These are phyloP conservation scores for Vitis cinerea DNA, from an alignment of 164 flowering plant species.

Conservation along the genomic window DNA sequence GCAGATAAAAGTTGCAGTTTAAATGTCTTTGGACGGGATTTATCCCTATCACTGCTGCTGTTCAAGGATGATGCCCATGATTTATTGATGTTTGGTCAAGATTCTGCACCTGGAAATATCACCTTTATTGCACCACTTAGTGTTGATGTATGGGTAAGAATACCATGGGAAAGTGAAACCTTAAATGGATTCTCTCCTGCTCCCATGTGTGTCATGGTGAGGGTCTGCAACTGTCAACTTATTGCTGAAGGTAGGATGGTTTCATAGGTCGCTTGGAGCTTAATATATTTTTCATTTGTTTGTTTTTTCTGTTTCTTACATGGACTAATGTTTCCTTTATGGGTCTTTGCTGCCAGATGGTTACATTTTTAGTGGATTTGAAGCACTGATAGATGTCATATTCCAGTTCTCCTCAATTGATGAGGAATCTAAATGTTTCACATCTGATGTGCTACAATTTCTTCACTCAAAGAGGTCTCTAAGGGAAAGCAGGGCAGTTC, in stretches of 20 bases:
- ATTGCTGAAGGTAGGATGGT: constrained; percentile 58
- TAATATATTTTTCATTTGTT: background rate
- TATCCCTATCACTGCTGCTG: constrained; percentile 45
- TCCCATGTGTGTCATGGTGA: constrained; percentile 54
- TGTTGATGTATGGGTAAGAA: constrained; percentile 81
- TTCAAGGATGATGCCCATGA: constrained; percentile 26
- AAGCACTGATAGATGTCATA: constrained; percentile 45
- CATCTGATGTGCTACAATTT: constrained; percentile 60
- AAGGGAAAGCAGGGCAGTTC: constrained; percentile 20
- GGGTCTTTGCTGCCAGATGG: constrained; percentile 39
- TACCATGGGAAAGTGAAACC: constrained; percentile 44
- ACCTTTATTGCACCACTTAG: constrained; percentile 44
- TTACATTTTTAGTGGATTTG: constrained; percentile 38
- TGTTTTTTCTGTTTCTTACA: constrained; percentile 1
- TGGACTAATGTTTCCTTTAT: background rate
- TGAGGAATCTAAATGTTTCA: constrained; percentile 45
- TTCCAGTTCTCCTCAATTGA: constrained; percentile 51
- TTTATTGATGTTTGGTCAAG: constrained; percentile 18
- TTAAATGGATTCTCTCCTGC: constrained; percentile 17
- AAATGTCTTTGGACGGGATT: constrained; percentile 69
- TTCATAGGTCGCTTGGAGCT: background rate
- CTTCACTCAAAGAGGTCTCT: constrained; percentile 40
- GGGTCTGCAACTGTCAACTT: constrained; percentile 44
- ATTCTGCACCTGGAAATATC: constrained; percentile 9
- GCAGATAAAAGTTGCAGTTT: constrained; percentile 32